A percentile compares a stretch with the other conserved stretches of the same genome.
These are phyloP conservation scores for Pharus latifolius DNA, from an alignment of 176 grass and related monocot species.

Conservation along the genomic window DNA sequence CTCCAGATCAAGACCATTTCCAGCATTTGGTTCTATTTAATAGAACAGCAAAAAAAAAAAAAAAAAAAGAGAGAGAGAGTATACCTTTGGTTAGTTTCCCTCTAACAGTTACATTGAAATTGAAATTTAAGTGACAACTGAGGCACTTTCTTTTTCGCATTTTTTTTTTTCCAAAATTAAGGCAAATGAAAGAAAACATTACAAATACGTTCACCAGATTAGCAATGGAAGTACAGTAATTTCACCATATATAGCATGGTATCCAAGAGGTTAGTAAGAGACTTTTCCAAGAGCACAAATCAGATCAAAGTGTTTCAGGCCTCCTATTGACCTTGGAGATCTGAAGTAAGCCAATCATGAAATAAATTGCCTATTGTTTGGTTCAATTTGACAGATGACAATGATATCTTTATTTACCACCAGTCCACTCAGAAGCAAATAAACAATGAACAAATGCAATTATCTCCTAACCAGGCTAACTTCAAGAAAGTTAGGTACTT, in stretches of 20 bases:
- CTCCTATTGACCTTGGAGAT: not conserved
- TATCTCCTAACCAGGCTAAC: not conserved
- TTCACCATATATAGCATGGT: not conserved
- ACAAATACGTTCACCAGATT: not conserved
- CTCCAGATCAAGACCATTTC: conserved; percentile 95
- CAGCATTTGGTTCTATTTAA: conserved; percentile 66
- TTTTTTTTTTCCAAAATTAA: too few species aligned
- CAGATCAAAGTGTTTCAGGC: not conserved
- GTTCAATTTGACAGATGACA: not conserved
- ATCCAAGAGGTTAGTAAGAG: not conserved
- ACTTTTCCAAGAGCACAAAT: not conserved
- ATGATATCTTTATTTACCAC: not conserved
- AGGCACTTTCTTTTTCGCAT: too few species aligned
- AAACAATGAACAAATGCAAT: not conserved
- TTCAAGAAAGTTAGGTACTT: not conserved
- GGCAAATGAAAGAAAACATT: not conserved
- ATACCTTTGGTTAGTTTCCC: not conserved
- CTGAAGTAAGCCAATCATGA: not conserved
- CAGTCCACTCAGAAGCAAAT: not conserved
- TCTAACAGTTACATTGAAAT: not conserved
- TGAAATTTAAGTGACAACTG: not conserved
- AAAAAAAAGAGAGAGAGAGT: too few species aligned
- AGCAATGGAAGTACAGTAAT: not conserved
- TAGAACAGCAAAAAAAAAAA: not conserved
- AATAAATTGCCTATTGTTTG: not conserved